phyloP scores from a whole-genome alignment of 495 filamentous ascomycete species.

The Trypethelium eluteriae region DNA sequence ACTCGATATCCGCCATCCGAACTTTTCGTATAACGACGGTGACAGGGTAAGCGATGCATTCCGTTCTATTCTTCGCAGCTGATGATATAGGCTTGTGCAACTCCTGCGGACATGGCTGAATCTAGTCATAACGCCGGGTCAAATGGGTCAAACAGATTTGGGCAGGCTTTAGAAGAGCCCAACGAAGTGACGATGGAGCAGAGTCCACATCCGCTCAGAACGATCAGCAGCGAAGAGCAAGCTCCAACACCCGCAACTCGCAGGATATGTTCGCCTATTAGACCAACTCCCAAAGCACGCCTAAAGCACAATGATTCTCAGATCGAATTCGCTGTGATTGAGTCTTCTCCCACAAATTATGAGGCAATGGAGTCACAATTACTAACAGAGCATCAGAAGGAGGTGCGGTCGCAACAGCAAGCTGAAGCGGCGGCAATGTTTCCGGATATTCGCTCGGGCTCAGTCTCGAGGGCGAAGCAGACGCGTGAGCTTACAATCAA shows the following conservation, averaged over 20 bases:
- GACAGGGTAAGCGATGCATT: conserved; percentile 31
- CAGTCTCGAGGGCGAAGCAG: conserved; percentile 31
- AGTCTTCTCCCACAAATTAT: conserved; percentile 44
- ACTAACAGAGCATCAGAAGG: conserved; percentile 66
- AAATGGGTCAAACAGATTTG: too few species aligned
- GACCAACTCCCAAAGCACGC: conserved; percentile 34
- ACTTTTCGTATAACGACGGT: conserved; percentile 37
- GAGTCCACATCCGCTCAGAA: conserved; percentile 15
- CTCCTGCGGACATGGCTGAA: not conserved
- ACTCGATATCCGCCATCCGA: conserved; percentile 43
- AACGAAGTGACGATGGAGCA: not conserved
- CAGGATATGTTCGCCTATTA: not conserved
- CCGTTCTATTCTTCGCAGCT: not conserved
- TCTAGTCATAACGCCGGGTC: too few species aligned
- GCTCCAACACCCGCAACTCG: conserved; percentile 4
- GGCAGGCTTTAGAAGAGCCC: too few species aligned
- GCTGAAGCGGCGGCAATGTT: conserved; percentile 61
- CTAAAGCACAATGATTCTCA: conserved; percentile 71
- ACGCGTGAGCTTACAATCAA: conserved; percentile 36
- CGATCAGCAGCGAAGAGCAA: conserved; percentile 21
- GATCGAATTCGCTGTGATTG: conserved; percentile 62
- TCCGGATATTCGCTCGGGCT: conserved; percentile 57
- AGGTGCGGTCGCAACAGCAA: conserved; percentile 58
- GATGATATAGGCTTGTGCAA: not conserved
- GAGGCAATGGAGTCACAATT: conserved; percentile 51